Base-by-base conservation (phyloP, 208 protist genomes). In the Crithidia sp. region DNA sequence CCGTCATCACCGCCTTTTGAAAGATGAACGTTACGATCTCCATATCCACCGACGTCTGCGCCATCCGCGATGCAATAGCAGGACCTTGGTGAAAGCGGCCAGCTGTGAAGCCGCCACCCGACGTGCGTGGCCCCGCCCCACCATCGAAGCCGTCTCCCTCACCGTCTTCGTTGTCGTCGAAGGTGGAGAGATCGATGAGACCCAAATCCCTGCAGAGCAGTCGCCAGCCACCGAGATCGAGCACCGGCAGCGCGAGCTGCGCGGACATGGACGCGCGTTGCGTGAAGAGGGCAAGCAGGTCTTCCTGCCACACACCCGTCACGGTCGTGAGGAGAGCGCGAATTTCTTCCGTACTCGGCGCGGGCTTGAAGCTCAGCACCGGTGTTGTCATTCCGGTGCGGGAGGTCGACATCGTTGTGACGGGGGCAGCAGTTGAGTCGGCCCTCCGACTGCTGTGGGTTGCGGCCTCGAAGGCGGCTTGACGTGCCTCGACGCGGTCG, bases 181-280 rank as follows among this genome's bases (percentile, higher is more conserved):
- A 60, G 17, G 19, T 49, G 12, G 71, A 56, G 36, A 88, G 50
- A 14, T 62, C 70, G 14, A 95, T 71, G 36, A 95, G 67, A 6
- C 79, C 78, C 28, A 94, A 41, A 37, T 96, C 92, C 12, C 77
- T 76, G 70, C 86, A 95, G 13, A 96, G 75, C 17, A 95, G 36
- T 9, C 92, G 84, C 90, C 92, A 96, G 65, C 81, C 76, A 39
- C 84, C 79, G 41, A 96, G 80, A 79, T 93, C 85, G n/a, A 96
- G 68, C 40, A 80, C 79, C 7, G 92, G 92, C 62, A 95, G 86
- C 40, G 89, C 88, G 49, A 88, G 85, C 49, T 91, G 79, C 12
- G 77, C 74, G 16, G 86, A 84, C 47, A 96, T 73, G 17, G 58
- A 74, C 7, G 81, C 69, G 52, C 82, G 83, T 19, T 80, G 74